Percentiles rank a stretch among this genome's conserved stretches.
Evolutionary conservation across 495 filamentous ascomycete species (phyloP).

Genomic region (Penicillium paradoxum): DNA sequence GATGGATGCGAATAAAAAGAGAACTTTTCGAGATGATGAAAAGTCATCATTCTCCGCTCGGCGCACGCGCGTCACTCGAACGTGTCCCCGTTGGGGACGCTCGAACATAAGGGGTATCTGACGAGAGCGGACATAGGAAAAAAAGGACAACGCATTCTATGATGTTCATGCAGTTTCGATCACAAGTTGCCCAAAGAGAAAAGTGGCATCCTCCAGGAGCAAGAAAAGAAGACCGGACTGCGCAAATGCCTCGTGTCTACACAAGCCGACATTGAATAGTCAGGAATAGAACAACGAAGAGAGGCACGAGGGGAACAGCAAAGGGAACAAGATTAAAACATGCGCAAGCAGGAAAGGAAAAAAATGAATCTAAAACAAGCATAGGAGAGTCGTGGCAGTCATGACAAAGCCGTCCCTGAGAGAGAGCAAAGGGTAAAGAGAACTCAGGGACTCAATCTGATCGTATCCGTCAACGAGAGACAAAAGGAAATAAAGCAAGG

Average conservation of each 20-base stretch:
- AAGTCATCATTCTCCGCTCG: conserved; percentile 38
- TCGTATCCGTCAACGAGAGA: conserved; percentile 41
- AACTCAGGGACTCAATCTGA: conserved; percentile 47
- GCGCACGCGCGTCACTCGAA: conserved; percentile 40
- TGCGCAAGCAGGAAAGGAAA: conserved; percentile 16
- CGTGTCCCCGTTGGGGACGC: conserved; percentile 35
- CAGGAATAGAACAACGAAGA: conserved; percentile 22
- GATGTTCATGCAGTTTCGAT: conserved; percentile 59
- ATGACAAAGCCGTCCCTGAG: conserved; percentile 49
- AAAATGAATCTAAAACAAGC: conserved; percentile 21
- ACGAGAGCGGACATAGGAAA: conserved; percentile 43
- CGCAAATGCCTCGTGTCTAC: conserved; percentile 44
- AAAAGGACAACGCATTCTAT: conserved; percentile 72
- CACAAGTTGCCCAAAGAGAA: conserved; percentile 38
- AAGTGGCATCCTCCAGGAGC: conserved; percentile 30
- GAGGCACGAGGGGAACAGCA: conserved; percentile 18
- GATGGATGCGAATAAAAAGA: conserved; percentile 42
- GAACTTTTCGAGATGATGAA: conserved; percentile 39
- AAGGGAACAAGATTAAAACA: conserved; percentile 18
- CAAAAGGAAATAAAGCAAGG: conserved; percentile 37
- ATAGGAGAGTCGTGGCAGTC: conserved; percentile 43
- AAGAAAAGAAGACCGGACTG: conserved; percentile 36
- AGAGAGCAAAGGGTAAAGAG: conserved; percentile 37
- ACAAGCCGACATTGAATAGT: conserved; percentile 33
- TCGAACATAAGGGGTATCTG: conserved; percentile 57